Conservation (phyloP, 257 asterid genomes). For the Solanum bukasovii region DNA sequence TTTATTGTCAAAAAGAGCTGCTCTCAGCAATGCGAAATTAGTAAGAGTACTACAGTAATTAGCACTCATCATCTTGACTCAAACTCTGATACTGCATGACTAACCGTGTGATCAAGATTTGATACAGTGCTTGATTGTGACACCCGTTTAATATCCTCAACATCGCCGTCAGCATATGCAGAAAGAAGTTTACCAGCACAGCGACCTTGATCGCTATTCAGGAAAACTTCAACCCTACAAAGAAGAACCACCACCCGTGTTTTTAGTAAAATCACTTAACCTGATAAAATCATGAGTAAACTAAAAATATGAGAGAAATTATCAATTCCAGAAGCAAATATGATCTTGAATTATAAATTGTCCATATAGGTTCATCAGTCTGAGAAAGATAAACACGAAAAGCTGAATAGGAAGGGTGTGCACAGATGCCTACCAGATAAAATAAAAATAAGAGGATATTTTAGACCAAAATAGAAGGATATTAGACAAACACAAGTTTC, state of each 20-base stretch:
- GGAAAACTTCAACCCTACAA: constrained; percentile 73
- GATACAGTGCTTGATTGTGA: constrained; percentile 73
- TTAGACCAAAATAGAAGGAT: not conserved
- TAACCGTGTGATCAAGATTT: constrained; percentile 80
- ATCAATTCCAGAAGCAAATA: not conserved
- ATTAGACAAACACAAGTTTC: not conserved
- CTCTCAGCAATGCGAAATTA: not conserved
- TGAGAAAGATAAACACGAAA: not conserved
- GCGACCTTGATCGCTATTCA: constrained; percentile 85
- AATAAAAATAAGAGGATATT: not conserved
- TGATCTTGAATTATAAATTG: not conserved
- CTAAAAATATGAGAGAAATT: not conserved
- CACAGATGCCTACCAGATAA: not conserved
- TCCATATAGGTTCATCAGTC: not conserved
- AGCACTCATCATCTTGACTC: not conserved
- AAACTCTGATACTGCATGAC: constrained; percentile 6
- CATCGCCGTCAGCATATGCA: constrained; percentile 82
- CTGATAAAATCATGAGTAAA: not conserved
- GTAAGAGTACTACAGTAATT: not conserved
- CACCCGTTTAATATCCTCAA: constrained; percentile 78
- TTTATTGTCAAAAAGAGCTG: not conserved
- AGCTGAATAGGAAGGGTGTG: not conserved
- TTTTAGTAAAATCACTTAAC: not conserved
- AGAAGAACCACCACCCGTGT: not conserved
- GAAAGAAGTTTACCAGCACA: constrained; percentile 74